These are phyloP conservation scores for Ogataea ramenticola DNA, from an alignment of 805 yeast genomes.

Conservation along the genomic window DNA sequence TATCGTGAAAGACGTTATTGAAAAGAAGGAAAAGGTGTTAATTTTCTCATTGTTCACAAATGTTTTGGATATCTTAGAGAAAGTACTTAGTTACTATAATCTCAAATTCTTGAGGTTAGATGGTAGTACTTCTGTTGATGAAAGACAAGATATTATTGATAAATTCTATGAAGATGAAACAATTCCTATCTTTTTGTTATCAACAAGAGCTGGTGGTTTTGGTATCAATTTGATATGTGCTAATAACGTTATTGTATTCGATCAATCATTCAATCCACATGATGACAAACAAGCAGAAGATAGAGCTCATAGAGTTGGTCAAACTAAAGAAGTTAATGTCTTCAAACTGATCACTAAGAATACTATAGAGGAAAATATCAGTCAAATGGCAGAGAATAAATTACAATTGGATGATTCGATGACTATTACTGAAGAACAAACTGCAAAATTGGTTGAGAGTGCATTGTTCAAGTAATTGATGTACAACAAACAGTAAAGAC, in stretches of 20 bases:
- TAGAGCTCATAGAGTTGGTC: conserved; percentile 97
- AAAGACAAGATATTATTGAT: conserved; percentile 88
- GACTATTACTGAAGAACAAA: conserved; percentile 45
- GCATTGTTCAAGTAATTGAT: conserved; percentile 29
- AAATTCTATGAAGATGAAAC: conserved; percentile 73
- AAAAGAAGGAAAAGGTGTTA: conserved; percentile 56
- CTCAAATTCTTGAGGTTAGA: conserved; percentile 79
- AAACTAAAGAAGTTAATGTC: conserved; percentile 75
- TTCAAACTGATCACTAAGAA: conserved; percentile 62
- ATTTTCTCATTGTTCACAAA: conserved; percentile 92
- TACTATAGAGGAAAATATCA: conserved; percentile 86
- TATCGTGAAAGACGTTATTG: conserved; percentile 50
- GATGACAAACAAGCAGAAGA: conserved; percentile 99
- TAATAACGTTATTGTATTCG: conserved; percentile 83
- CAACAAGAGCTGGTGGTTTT: conserved; percentile 98
- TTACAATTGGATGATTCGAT: conserved; percentile 73
- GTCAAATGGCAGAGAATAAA: conserved; percentile 81
- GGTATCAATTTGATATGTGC: conserved; percentile 97
- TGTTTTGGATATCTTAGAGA: conserved; percentile 80
- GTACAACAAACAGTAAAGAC: no score
- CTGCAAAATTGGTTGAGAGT: conserved; percentile 44
- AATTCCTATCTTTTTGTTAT: conserved; percentile 79
- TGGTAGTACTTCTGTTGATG: conserved; percentile 91
- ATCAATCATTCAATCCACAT: conserved; percentile 94
- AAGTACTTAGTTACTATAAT: conserved; percentile 53